These are phyloP conservation scores for Pichia kluyveri DNA, from an alignment of 805 yeast species.

Conservation along the genomic window DNA sequence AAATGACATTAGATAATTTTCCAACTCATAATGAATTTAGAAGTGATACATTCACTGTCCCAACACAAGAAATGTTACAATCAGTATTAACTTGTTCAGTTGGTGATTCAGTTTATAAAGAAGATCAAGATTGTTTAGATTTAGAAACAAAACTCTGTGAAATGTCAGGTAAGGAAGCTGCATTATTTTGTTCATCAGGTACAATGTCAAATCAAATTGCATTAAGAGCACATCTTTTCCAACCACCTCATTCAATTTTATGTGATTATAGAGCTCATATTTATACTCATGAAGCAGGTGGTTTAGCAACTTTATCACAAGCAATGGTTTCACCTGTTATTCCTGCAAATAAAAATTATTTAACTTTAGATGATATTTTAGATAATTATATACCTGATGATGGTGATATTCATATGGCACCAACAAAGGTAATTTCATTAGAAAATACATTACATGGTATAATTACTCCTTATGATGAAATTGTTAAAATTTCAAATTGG, in stretches of 20 bases:
- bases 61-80: conserved; percentile 62
- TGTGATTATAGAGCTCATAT: conserved; percentile 87
- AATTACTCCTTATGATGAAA: conserved; percentile 71
- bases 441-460: conserved; percentile 88
- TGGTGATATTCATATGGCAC: conserved; percentile 82
- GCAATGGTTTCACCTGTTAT: conserved; percentile 83
- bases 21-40: conserved; percentile 40
- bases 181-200: conserved; percentile 78
- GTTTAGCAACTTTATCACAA: conserved; percentile 79
- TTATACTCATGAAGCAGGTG: conserved; percentile 82
- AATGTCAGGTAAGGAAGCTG: conserved; percentile 74
- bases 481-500: conserved; percentile 59
- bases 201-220: conserved; percentile 88
- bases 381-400: conserved; percentile 55
- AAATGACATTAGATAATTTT: not conserved
- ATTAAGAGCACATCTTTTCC: conserved; percentile 60
- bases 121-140: conserved; percentile 61
- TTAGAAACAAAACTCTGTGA: conserved; percentile 58
- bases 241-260: conserved; percentile 76
- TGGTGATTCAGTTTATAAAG: conserved; percentile 88
- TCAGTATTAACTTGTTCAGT: conserved; percentile 48
- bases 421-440: conserved; percentile 74
- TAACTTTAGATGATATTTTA: conserved; percentile 74
- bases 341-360: conserved; percentile 65
- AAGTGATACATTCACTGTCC: conserved; percentile 88